Evolutionary conservation across 2,329 filamentous ascomycete genomes (phyloP), one percentile per base, ranked within the genome.

Genomic region (Exophiala lecanii-corni): DNA sequence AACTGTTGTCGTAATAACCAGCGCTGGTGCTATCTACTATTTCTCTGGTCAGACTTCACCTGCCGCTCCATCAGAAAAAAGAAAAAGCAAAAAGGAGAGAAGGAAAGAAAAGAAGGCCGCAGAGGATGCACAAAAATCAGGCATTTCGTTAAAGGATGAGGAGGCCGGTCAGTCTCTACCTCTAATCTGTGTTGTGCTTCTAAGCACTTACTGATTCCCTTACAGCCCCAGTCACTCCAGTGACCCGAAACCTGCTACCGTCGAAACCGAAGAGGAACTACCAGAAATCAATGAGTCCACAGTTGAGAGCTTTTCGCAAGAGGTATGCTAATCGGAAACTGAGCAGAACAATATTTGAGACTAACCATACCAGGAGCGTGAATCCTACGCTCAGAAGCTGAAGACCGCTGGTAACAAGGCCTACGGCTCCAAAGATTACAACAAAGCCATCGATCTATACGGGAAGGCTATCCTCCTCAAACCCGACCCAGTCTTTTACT

Each of bases 361-460:
- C 20, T 37, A n/a, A 38, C 37, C n/a, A 19, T 32, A 43, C 19
- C 65, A 91, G 67, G 81, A 94, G 64, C 82, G 87, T 55, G 89
- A 89, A 64, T 81, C 88, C 44, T 92, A 86, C 66, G 89, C 92
- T 23, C 82, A 81, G 45, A 94, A 94, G 72, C 74, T 98, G 56
- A 98, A 98, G 75, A 87, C 86, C 49, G 86, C 86, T 19, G 92
- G 92, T 48, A 98, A 98, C 76, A 94, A 92, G 70, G 88, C 92
- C 5, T 98, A 96, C 61, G 89, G 88, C 49, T 81, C 82, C 56
- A 97, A 96, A 71, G 86, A 94, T 60, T 96, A 96, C 70, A 84
- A 88, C 68, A 82, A 80, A 59, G 92, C 92, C 55, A 98, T 98
- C 62, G 85, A 89, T 3, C 81, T 98, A 25, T 98, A 98, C 70